Evolutionary conservation across 176 grass and related monocot species (phyloP), one percentile per base, ranked within the genome.

Genomic region (Hsuehochloa calcarea): DNA sequence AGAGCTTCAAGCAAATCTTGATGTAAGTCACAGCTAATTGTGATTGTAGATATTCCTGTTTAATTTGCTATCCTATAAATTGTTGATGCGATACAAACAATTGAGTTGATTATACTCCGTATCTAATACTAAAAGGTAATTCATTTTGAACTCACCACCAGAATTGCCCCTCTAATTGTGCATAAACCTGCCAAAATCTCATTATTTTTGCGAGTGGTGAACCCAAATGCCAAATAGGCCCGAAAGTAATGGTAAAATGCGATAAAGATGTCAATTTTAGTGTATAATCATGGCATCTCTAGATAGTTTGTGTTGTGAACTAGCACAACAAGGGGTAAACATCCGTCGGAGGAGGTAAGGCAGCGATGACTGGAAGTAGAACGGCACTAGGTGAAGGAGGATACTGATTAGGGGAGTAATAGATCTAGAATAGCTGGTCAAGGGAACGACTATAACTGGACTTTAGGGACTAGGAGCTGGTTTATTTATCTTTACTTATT

Each of bases 1-100:
- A 78, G 88, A 90, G 80, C 68, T 90, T 59, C 88, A 87, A 73
- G 46, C 80, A 60, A 90, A 90, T 61, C 51, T 90, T 45, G 88
- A 90, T 40, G 88, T 90, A 87, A 86, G 84, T 73, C 49, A 22
- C 80, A 67, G 15, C 50, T 86, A 9, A 69, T 61, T 80, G 75
- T 69, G 50, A 38, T 23, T 34, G 43, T 58, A 71, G 54, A 66
- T 52, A 11, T 52, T 26, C 39, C 22, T 80, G 40, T 39, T 85
- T 89, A 47, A 13, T 56, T 60, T 29, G 9, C 29, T 59, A 65
- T 41, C 5, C 25, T 59, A 49, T 61, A 25, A 34, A 67, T 16
- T 46, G 1, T 58, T 58, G 12, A 68, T 4, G n/a, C 23, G 25
- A 34, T 72, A 80, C 11, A 16, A 6, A 1, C 43, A 71, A 17